Conservation (phyloP, 169 alveolate genomes). For the Fabrea salina region DNA sequence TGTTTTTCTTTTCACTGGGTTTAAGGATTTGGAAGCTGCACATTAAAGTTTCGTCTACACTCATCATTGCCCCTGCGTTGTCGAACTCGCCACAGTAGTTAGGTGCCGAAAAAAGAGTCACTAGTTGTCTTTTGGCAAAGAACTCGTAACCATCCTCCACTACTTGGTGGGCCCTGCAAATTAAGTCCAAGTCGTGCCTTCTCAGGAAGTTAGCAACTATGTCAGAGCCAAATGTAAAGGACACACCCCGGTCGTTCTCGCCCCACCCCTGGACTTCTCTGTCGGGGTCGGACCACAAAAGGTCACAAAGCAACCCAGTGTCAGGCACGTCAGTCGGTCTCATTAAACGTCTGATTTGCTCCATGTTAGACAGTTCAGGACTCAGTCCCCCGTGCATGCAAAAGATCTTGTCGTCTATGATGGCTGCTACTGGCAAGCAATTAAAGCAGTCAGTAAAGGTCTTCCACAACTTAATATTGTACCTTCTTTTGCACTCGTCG, state of each 20-base stretch:
- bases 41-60: constrained; percentile 77
- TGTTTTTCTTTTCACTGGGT: constrained; percentile 74
- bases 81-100: constrained; percentile 87
- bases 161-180: constrained; percentile 84
- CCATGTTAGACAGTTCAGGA: constrained; percentile 61
- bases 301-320: constrained; percentile 82
- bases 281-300: constrained; percentile 83
- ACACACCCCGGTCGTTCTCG: constrained; percentile 85
- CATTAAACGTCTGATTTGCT: constrained; percentile 61
- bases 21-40: constrained; percentile 82
- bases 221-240: constrained; percentile 77
- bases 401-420: constrained; percentile 70
- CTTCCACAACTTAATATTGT: constrained; percentile 71
- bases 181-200: constrained; percentile 79
- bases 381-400: constrained; percentile 81
- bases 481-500: constrained; percentile 76
- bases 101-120: constrained; percentile 85
- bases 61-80: constrained; percentile 86
- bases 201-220: constrained; percentile 68
- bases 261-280: constrained; percentile 78
- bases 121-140: constrained; percentile 97
- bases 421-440: constrained; percentile 73
- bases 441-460: constrained; percentile 75
- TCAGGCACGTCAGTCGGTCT: constrained; percentile 79
- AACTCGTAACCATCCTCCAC: constrained; percentile 99